Base-by-base conservation (phyloP, 2,329 filamentous ascomycete species). In the Dissoconium aciculare region DNA sequence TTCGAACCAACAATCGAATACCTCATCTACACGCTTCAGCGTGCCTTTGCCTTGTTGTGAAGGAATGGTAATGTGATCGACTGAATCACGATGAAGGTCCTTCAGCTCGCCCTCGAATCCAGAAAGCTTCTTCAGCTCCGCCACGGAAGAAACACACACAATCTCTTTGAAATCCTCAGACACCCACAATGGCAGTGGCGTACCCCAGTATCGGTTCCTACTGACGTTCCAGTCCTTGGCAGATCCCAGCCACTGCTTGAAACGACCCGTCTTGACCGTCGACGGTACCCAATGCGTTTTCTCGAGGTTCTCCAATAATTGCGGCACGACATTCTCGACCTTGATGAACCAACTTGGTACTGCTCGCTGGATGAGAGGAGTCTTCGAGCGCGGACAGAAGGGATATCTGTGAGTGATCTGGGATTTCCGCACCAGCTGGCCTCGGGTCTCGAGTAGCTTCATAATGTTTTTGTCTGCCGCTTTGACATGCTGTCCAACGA, bases 1-100 rank as follows among this genome's bases (percentile, higher is more conserved):
- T 57, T 94, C 85, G 40, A 93, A 92, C 84, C 85, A 94, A 53
- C 85, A 94, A 58, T 94, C 85, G 46, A 94, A 93, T 4, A 94
- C 82, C 53, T 93, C 84, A 30, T 83, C 76, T 6, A 89, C 69
- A 43, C 85, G 75, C 46, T 69, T 75, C 39, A 94, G 62, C n/a
- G 68, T 65, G 12, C 84, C 85, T 51, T 87, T 92, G 44, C 85
- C 85, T 58, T 77, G 69, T 56, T 81, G 79, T 52, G 81, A 91
- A 1, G 85, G 85, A 40, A 95, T 94, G 26, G 84, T 93, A 54
- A 95, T 92, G 44, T 83, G 66, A 50, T 95, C 87, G 40, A 95
- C 78, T 56, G 87, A 87, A 56, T 94, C 83, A 31, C 85, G 77
- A 55, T 95, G 87, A 17, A 95, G 67, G 49, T 95, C 85, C 9